Percentiles rank a stretch among this genome's conserved stretches.
Evolutionary conservation across 2,329 filamentous ascomycete genomes (phyloP).

Genomic region (Harringtonia lauricola): DNA sequence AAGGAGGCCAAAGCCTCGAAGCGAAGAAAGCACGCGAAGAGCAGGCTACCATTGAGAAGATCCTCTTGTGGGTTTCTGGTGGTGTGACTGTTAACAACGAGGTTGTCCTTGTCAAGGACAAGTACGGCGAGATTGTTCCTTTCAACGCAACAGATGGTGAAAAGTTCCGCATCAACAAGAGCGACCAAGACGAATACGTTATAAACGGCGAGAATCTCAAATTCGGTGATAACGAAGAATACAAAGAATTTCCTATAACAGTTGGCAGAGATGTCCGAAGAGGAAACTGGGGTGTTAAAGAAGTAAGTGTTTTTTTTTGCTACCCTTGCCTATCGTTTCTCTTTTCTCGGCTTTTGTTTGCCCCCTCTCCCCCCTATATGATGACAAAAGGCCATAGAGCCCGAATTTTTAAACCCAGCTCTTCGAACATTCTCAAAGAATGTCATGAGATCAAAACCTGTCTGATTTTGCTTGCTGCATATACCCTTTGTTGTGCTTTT

Average conservation of each 20-base stretch:
- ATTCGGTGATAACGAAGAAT: no score
- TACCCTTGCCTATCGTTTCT: no score
- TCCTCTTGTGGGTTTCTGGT: slow-evolving; percentile 56
- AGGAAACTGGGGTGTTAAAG: slow-evolving; percentile 80
- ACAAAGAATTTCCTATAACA: no score
- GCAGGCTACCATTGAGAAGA: slow-evolving; percentile 84
- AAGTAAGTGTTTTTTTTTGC: slow-evolving; percentile 60
- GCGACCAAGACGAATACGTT: no score
- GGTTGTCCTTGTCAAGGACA: no score
- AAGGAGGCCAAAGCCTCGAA: slow-evolving; percentile 90
- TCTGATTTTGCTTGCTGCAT: slow-evolving; percentile 41
- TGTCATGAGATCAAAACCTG: slow-evolving; percentile 73
- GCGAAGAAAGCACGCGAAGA: slow-evolving; percentile 97
- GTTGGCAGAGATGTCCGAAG: slow-evolving; percentile 95
- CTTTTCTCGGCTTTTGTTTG: not conserved
- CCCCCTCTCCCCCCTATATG: slow-evolving; percentile 43
- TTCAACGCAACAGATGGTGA: no score
- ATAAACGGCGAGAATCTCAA: no score
- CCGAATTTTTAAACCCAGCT: slow-evolving; percentile 98
- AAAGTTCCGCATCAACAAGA: no score
- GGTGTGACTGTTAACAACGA: no score
- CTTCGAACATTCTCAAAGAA: slow-evolving; percentile 86
- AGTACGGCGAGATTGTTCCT: no score
- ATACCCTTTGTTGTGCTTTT: not conserved
- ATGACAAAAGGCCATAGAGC: slow-evolving; percentile 97